Base-by-base conservation (phyloP, 2,329 filamentous ascomycete species). In the Pyrenochaeta sp. region DNA sequence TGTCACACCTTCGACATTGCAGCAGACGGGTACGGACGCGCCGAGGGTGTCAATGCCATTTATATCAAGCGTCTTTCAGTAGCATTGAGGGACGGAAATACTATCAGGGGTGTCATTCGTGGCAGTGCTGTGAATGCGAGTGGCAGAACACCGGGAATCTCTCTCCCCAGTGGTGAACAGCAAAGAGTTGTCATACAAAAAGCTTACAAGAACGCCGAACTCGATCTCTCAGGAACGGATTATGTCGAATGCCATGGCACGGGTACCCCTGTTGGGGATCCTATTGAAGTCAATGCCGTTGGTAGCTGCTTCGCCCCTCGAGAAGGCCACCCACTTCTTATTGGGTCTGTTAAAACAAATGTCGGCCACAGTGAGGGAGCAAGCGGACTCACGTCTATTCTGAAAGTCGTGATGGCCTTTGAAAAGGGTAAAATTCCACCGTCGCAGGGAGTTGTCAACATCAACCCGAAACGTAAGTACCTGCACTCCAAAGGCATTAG, bases 41-140 rank as follows among this genome's bases (percentile, higher is more conserved):
- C 45, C 1, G 67, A 70, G 23, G 67, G 37, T 12, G 14, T 65
- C 18, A 82, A 78, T 64, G 87, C 87, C 4, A 4, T 27, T 27
- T 27, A 5, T 9, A 5, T 27, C 4, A 4, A 9, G 4, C 23
- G 23, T 9, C 9, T 27, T 5, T 4, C 4, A 4, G 4, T 5
- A 27, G 23, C 23, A 9, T 4, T 27, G 9, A 4, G 23, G 23
- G 9, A 27, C 9, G 4, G 9, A 27, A 9, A 27, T 27, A 4
- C 23, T 27, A 27, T 27, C 23, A 27, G 23, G 23, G 4, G 4
- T 27, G 23, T 27, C 4, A 27, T 27, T 9, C 4, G 23, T 5
- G 23, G 23, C 4, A 27, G 4, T 27, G 0, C 53, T 88, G 2
- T 72, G 75, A 3, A 82, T 27, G 23, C 23, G 23, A 27, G 9